Evolutionary conservation across 345 rosid species (phyloP).

Genomic region (Acer campestre): DNA sequence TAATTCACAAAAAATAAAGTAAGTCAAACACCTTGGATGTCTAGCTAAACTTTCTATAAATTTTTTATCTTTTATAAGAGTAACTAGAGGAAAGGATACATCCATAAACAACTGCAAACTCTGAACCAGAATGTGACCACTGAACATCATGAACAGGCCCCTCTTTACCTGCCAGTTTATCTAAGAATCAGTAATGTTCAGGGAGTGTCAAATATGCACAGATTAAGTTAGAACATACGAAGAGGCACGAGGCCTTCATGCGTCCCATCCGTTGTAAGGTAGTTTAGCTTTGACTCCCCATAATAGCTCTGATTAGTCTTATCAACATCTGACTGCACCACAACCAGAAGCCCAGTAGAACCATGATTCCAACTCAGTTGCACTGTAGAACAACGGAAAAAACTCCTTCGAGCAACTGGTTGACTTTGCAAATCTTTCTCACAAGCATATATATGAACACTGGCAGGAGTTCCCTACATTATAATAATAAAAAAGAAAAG

Average conservation of each 20-base stretch:
- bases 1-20: neutral
- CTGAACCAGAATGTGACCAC: conserved; percentile 88
- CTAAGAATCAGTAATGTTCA: conserved; percentile 35
- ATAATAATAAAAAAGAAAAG: neutral
- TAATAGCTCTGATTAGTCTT: conserved; percentile 96
- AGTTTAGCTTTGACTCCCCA: conserved; percentile 88
- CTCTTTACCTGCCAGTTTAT: conserved; percentile 74
- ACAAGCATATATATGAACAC: conserved; percentile 86
- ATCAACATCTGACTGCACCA: conserved; percentile 92
- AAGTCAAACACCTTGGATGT: neutral
- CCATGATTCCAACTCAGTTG: conserved; percentile 84
- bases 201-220: neutral
- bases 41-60: neutral
- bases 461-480: conserved; percentile 83
- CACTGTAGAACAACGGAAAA: conserved; percentile 86
- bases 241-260: conserved; percentile 92
- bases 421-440: conserved; percentile 65
- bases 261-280: conserved; percentile 82
- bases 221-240: conserved; percentile 54
- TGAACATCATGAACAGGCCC: conserved; percentile 98
- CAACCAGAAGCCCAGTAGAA: conserved; percentile 82
- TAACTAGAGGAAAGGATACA: conserved; percentile 68
- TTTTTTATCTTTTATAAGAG: neutral
- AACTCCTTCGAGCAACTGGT: conserved; percentile 78
- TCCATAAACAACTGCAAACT: conserved; percentile 96